A percentile compares a stretch with the other conserved stretches of the same genome.
Conservation (phyloP, 371 early-diverging fungal genomes). For the Dichotomocladium elegans region DNA sequence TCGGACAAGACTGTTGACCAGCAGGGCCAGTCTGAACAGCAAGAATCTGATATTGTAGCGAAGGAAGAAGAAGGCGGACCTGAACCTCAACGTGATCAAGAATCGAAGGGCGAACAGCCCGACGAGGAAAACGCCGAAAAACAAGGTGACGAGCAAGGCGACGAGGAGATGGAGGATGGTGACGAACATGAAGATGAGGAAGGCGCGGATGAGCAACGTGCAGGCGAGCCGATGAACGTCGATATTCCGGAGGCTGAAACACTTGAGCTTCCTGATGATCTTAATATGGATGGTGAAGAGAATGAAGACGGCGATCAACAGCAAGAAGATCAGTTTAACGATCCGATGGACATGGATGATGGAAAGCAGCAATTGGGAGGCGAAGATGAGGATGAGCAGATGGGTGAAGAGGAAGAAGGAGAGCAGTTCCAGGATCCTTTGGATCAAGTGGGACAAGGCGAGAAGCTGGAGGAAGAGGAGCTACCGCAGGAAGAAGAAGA, state of each 20-base stretch:
- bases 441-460: conserved; percentile 18
- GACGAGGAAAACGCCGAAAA: conserved; percentile 48
- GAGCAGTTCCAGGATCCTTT: conserved; percentile 41
- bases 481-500: conserved; percentile 39
- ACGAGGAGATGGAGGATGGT: conserved; percentile 19
- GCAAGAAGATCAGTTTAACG: conserved; percentile 32
- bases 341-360: conserved; percentile 43
- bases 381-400: conserved; percentile 29
- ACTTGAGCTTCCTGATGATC: conserved; percentile 60
- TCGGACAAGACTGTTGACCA: conserved; percentile 60
- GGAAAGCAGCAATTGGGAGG: conserved; percentile 21
- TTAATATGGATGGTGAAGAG: conserved; percentile 55
- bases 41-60: conserved; percentile 65
- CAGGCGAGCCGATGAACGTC: conserved; percentile 54
- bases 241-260: conserved; percentile 62
- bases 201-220: conserved; percentile 37
- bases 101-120: conserved; percentile 28
- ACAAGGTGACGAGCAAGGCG: conserved; percentile 37
- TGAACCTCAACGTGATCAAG: conserved; percentile 30
- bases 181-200: conserved; percentile 41
- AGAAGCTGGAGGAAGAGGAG: conserved; percentile 12
- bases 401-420: conserved; percentile 20
- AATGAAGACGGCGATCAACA: conserved; percentile 41
- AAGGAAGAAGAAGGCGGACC: conserved; percentile 58
- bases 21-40: conserved; percentile 45